A percentile compares a stretch with the other conserved stretches of the same genome.
Evolutionary conservation across 768 basidiomycete species (phyloP).

Genomic region (Trametes meyenii): DNA sequence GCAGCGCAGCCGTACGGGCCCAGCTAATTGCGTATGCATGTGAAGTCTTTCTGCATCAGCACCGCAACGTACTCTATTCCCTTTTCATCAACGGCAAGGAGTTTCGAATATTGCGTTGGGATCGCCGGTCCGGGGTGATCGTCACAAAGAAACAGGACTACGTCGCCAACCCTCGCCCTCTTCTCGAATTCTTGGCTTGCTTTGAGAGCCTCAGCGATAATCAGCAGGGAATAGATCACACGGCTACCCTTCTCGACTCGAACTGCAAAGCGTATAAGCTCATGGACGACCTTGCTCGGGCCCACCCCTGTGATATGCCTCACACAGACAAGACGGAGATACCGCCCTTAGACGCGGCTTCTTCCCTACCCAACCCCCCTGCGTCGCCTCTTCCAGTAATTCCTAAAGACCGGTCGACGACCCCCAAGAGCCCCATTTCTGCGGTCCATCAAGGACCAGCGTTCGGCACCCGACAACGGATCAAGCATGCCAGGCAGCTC

Average conservation of each 20-base stretch:
- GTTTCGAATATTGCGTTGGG: constrained; percentile 7
- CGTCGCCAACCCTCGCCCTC: background rate
- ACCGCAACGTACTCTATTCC: background rate
- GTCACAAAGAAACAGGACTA: constrained; percentile 1
- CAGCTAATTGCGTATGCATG: background rate
- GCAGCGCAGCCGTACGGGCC: background rate
- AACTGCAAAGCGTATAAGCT: background rate
- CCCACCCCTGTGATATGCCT: background rate
- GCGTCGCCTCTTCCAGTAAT: no score
- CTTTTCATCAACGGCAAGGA: background rate
- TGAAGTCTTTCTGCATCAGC: background rate
- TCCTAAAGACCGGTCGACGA: no score
- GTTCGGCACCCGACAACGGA: no score
- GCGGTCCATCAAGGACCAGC: no score
- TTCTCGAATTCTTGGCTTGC: background rate
- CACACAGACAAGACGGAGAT: no score
- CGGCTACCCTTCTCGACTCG: background rate
- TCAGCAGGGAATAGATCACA: constrained; percentile 4
- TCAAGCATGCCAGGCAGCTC: no score
- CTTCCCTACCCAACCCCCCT: no score
- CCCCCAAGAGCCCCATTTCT: no score
- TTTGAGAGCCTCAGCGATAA: background rate
- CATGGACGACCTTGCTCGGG: background rate
- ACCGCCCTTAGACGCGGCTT: no score
- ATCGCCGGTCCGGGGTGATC: background rate